These are phyloP conservation scores for Pyropia haitanensis DNA, from an alignment of 23 red algal genomes.

Conservation along the genomic window DNA sequence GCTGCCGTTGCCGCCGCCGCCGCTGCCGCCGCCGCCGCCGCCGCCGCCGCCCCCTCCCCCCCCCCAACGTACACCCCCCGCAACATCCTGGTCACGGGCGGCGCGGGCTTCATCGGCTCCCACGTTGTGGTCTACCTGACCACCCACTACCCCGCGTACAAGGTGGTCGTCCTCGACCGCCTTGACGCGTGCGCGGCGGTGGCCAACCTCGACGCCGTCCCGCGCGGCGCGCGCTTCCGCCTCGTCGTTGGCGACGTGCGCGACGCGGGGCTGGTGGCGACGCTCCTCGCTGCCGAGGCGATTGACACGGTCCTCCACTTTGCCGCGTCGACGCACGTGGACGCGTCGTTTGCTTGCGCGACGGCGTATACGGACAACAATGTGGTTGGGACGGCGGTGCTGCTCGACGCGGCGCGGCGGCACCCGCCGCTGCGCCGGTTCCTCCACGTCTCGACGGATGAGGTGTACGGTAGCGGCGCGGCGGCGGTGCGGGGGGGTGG, in stretches of 20 bases:
- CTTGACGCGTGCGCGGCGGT: conserved; percentile 84
- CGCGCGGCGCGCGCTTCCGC: neutral
- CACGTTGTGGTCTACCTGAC: conserved; percentile 74
- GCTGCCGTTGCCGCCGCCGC: neutral
- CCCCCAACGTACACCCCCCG: conserved; percentile 16
- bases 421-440: conserved; percentile 62
- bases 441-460: conserved; percentile 94
- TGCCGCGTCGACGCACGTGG: conserved; percentile 94
- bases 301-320: conserved; percentile 98
- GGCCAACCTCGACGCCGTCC: conserved; percentile 52
- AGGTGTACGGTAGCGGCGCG: conserved; percentile 93
- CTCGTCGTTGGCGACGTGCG: conserved; percentile 90
- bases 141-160: conserved; percentile 54
- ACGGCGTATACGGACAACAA: conserved; percentile 88
- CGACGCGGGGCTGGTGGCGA: conserved; percentile 73
- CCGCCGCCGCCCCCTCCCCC: conserved; percentile 4
- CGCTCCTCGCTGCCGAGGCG: conserved; percentile 60
- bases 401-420: conserved; percentile 76
- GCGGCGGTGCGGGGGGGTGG: no score
- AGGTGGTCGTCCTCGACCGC: conserved; percentile 76
- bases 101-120: conserved; percentile 96
- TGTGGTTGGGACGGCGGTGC: conserved; percentile 88
- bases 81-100: conserved; percentile 87
- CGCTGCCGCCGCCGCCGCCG: neutral
- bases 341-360: conserved; percentile 83